Conservation (phyloP, 331 rosid genomes). For the Saraca asoca region DNA sequence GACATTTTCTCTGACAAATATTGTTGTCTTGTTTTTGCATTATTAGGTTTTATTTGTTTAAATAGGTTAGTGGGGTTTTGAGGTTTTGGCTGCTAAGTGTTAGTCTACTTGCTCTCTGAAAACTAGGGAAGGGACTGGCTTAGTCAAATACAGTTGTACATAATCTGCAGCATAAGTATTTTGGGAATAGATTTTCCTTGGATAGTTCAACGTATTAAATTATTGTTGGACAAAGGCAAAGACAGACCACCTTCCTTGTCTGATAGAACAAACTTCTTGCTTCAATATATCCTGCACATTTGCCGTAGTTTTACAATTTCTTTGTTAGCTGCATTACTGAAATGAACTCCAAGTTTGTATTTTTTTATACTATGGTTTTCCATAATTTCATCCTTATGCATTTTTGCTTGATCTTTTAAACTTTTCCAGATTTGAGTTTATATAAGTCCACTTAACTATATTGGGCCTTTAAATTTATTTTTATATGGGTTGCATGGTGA, state of each 20-base stretch:
- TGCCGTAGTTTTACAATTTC: no score
- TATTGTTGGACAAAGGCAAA: no score
- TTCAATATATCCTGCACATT: background rate
- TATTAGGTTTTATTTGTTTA: no score
- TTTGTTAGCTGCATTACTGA: slow-evolving; percentile 9
- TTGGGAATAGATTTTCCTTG: no score
- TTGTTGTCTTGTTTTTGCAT: no score
- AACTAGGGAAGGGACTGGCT: background rate
- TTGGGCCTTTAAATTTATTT: slow-evolving; percentile 26
- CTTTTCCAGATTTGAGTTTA: slow-evolving; percentile 17
- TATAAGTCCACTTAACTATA: slow-evolving; percentile 22
- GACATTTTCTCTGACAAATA: no score
- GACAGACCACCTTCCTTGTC: no score
- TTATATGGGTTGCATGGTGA: slow-evolving; percentile 40
- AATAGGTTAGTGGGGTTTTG: background rate
- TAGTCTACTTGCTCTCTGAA: background rate
- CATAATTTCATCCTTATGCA: slow-evolving; percentile 2
- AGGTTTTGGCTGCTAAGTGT: background rate
- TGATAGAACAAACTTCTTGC: background rate
- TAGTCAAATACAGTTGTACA: background rate
- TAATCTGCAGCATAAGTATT: no score
- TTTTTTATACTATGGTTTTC: slow-evolving; percentile 15
- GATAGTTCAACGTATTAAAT: no score
- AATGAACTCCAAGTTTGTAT: slow-evolving; percentile 4
- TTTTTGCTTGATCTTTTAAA: background rate